Conservation (phyloP, 768 basidiomycete genomes). For the Amanita inopinata region DNA sequence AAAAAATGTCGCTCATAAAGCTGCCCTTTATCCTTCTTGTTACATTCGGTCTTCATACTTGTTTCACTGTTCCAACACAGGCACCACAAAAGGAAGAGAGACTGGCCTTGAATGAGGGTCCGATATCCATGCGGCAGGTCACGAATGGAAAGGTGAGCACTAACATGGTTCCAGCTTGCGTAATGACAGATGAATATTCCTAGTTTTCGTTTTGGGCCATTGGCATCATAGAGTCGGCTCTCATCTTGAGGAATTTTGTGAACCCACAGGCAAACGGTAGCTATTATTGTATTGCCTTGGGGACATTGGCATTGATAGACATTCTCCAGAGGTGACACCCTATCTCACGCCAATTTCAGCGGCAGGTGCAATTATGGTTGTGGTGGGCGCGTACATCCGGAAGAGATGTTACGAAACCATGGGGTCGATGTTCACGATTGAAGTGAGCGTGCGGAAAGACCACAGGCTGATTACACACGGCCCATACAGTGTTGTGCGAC, state of each 20-base stretch:
- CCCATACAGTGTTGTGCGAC: slow-evolving; percentile 37
- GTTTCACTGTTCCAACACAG: neutral
- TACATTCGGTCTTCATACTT: neutral
- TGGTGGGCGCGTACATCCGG: slow-evolving; percentile 32
- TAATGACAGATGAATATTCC: too few relatives aligned
- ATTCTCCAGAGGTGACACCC: neutral
- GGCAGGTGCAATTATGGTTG: neutral
- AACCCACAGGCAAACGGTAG: neutral
- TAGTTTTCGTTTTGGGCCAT: neutral
- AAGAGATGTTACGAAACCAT: slow-evolving; percentile 34
- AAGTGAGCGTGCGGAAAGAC: slow-evolving; percentile 35
- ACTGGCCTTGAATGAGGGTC: neutral
- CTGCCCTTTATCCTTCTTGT: neutral
- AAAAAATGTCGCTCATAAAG: neutral
- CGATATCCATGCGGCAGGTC: neutral
- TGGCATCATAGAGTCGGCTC: neutral
- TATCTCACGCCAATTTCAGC: neutral
- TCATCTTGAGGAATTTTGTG: neutral
- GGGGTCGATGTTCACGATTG: slow-evolving; percentile 40
- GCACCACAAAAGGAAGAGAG: neutral
- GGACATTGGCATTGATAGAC: too few relatives aligned
- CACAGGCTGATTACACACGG: slow-evolving; percentile 38
- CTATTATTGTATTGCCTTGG: neutral
- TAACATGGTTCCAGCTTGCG: too few relatives aligned
- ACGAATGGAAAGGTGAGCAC: neutral